Percentiles rank a stretch among this genome's conserved stretches.
Evolutionary conservation across 257 asterid species (phyloP).

Genomic region (Solanum peruvianum): DNA sequence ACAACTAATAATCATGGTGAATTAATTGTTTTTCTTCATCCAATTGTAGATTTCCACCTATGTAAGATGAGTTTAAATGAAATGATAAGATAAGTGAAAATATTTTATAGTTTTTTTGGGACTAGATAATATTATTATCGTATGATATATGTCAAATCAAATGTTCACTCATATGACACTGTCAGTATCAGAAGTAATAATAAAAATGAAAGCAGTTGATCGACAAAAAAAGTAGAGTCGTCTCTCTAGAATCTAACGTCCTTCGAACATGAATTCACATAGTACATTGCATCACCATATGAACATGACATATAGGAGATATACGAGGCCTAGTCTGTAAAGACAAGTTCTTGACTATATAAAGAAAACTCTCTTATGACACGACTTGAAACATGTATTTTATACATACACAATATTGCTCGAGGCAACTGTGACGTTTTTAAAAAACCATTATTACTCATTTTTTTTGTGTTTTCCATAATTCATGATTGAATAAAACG

Average conservation of each 20-base stretch:
- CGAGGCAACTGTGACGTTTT: neutral
- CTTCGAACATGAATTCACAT: neutral
- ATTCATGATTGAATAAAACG: too few relatives aligned
- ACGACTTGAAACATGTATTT: neutral
- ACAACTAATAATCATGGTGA: neutral
- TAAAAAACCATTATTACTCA: neutral
- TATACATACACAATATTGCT: neutral
- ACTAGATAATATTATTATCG: neutral
- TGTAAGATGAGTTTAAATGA: neutral
- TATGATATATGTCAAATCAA: neutral
- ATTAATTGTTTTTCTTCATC: neutral
- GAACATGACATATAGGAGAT: neutral
- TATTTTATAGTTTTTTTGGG: neutral
- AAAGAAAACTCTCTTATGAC: neutral
- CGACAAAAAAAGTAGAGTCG: neutral
- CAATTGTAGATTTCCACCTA: neutral
- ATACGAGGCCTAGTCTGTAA: neutral
- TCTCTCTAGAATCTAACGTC: neutral
- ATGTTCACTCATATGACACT: neutral
- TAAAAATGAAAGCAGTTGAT: neutral
- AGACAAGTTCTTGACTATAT: neutral
- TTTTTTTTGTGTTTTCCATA: too few relatives aligned
- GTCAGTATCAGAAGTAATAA: neutral
- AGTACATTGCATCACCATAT: neutral
- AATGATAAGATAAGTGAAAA: neutral